Evolutionary conservation across 306 rosid genomes (phyloP).

Genomic region (Rosa chinensis): DNA sequence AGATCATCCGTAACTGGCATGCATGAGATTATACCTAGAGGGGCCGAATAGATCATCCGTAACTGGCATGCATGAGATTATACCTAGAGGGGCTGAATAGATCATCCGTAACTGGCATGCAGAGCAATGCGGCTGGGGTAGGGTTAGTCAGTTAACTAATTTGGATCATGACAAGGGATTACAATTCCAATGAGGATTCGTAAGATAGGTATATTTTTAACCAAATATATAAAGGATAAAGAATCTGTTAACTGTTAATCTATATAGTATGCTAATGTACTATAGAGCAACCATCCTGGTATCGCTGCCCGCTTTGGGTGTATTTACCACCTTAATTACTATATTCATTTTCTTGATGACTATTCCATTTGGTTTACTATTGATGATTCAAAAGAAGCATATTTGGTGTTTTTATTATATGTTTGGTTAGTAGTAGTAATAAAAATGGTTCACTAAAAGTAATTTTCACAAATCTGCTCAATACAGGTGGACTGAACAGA

Average conservation of each 20-base stretch:
- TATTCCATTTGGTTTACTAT: no score
- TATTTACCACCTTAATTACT: no score
- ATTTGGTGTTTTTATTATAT: no score
- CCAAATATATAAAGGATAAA: background rate
- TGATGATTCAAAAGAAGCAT: background rate
- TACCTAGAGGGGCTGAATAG: background rate
- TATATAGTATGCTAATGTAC: background rate
- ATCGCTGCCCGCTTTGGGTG: background rate
- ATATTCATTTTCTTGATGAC: no score
- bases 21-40: background rate
- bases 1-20: background rate
- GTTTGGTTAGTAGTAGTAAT: no score
- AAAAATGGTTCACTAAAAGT: background rate
- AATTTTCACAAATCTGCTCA: background rate
- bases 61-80: background rate
- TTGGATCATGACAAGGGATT: background rate
- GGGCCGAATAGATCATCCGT: background rate
- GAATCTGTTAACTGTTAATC: background rate
- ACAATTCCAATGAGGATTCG: background rate
- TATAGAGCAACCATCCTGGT: background rate
- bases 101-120: background rate
- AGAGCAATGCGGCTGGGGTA: background rate
- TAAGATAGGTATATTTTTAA: no score
- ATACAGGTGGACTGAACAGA: background rate
- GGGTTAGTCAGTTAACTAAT: background rate